Conservation (phyloP, 2,329 filamentous ascomycete genomes). For the Harringtonia aguacate region DNA sequence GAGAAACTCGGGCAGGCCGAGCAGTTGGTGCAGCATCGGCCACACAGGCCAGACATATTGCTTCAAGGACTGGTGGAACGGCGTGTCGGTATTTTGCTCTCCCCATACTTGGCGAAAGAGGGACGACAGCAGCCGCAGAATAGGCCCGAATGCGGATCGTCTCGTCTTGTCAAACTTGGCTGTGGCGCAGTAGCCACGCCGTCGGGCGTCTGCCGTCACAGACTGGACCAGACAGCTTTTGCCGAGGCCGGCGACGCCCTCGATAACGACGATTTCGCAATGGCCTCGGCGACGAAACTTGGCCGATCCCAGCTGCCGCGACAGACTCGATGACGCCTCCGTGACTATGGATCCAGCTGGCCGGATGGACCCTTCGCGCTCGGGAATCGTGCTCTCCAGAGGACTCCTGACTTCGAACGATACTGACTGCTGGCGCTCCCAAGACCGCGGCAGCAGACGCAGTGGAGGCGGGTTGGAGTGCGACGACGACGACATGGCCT, state of each 20-base stretch:
- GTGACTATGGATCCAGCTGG: slow-evolving; percentile 23
- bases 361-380: slow-evolving; percentile 28
- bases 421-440: slow-evolving; percentile 42
- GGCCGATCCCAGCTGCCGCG: slow-evolving; percentile 41
- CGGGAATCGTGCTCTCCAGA: slow-evolving; percentile 31
- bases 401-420: slow-evolving; percentile 37
- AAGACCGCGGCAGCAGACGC: slow-evolving; percentile 29
- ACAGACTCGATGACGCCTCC: slow-evolving; percentile 39
- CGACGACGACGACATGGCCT: slow-evolving; percentile 37
- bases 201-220: slow-evolving; percentile 48
- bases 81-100: slow-evolving; percentile 53
- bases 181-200: slow-evolving; percentile 53
- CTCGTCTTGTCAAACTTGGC: slow-evolving; percentile 55
- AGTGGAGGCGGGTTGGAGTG: slow-evolving; percentile 26
- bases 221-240: slow-evolving; percentile 56
- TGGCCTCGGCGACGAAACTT: slow-evolving; percentile 53
- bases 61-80: slow-evolving; percentile 50
- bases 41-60: slow-evolving; percentile 53
- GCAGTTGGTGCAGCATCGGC: slow-evolving; percentile 50
- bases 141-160: slow-evolving; percentile 49
- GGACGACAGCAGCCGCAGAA: slow-evolving; percentile 54
- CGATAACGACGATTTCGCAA: slow-evolving; percentile 51
- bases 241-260: slow-evolving; percentile 52
- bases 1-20: slow-evolving; percentile 60
- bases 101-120: slow-evolving; percentile 59